These are phyloP conservation scores for Tetrahymena malaccensis DNA, from an alignment of 73 alveolate genomes.

Conservation along the genomic window DNA sequence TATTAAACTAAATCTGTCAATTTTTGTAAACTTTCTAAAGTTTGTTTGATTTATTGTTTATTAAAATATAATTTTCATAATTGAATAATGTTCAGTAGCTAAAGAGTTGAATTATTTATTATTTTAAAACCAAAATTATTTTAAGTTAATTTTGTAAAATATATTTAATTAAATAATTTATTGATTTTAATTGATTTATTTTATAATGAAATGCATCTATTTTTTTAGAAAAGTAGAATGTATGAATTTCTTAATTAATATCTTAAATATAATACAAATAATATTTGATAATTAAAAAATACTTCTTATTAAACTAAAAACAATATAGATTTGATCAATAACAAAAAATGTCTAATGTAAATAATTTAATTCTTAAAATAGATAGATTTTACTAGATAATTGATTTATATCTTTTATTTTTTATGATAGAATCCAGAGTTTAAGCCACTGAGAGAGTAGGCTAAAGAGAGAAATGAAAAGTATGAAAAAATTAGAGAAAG, in stretches of 20 bases:
- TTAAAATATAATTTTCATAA: no score
- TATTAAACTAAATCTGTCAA: no score
- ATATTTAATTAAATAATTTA: no score
- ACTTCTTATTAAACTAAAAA: neutral
- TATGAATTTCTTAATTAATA: no score
- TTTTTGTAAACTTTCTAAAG: no score
- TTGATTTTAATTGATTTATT: neutral
- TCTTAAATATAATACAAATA: no score
- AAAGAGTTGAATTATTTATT: no score
- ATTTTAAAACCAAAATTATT: no score
- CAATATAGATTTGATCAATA: neutral
- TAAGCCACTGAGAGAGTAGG: neutral
- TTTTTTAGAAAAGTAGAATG: neutral
- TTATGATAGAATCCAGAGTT: neutral
- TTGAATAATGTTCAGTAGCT: no score
- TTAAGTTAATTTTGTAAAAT: no score
- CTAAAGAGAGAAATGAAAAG: neutral
- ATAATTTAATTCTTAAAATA: neutral
- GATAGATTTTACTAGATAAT: no score
- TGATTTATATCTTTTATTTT: neutral
- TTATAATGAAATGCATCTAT: neutral
- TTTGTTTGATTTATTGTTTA: no score
- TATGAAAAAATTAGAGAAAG: neutral
- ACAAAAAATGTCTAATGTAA: neutral
- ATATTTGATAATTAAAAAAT: neutral